Conservation (phyloP, 305 asterid genomes). For the Lippia alba region DNA sequence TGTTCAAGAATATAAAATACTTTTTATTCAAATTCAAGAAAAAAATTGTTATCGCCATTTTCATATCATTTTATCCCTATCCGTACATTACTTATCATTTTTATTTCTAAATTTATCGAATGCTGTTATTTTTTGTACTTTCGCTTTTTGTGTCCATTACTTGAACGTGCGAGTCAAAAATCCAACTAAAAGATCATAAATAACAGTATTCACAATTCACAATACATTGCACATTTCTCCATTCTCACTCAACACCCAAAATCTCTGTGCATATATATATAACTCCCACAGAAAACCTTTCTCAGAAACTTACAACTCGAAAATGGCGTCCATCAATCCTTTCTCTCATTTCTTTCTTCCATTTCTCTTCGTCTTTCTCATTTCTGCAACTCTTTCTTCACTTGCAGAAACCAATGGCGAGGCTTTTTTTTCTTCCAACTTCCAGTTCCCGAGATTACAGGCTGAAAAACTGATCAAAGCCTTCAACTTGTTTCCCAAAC, state of each 20-base stretch:
- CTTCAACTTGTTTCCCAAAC: slow-evolving; percentile 71
- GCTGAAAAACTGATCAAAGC: slow-evolving; percentile 61
- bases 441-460: slow-evolving; percentile 39
- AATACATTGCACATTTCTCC: slow-evolving; percentile 40
- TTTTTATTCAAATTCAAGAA: no score
- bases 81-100: background rate
- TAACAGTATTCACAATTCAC: background rate
- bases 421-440: slow-evolving; percentile 18
- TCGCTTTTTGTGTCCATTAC: background rate
- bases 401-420: slow-evolving; percentile 30
- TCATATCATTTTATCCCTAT: no score
- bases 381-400: slow-evolving; percentile 37
- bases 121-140: no score
- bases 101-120: background rate
- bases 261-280: slow-evolving; percentile 29
- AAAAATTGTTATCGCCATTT: no score
- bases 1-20: no score
- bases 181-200: background rate
- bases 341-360: slow-evolving; percentile 30
- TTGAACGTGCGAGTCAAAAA: slow-evolving; percentile 6
- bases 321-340: slow-evolving; percentile 39
- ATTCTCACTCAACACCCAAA: slow-evolving; percentile 33
- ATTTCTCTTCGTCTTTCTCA: slow-evolving; percentile 37
- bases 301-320: background rate
- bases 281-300: slow-evolving; percentile 6